Conservation (phyloP, 495 filamentous ascomycete genomes). For the Neurospora africana region DNA sequence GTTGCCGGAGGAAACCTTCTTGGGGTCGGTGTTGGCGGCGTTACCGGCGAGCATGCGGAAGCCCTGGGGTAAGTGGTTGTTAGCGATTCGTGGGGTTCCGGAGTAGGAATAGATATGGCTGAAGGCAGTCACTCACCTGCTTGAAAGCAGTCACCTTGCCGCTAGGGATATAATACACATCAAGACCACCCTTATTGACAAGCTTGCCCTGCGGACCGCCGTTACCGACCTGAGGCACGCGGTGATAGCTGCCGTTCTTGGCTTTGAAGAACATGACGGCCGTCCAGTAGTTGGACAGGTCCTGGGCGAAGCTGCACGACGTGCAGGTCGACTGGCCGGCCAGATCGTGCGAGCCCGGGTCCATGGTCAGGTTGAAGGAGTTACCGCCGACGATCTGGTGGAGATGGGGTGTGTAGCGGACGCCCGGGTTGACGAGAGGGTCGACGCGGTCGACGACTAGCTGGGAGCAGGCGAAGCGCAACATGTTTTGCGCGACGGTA, state of each 20-base stretch:
- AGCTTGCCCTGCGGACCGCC: slow-evolving; percentile 47
- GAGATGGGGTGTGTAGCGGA: slow-evolving; percentile 39
- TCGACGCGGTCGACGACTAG: slow-evolving; percentile 45
- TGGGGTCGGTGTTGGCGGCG: slow-evolving; percentile 37
- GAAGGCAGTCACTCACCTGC: slow-evolving; percentile 34
- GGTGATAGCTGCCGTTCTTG: slow-evolving; percentile 61
- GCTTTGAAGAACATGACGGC: slow-evolving; percentile 58
- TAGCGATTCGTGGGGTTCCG: background rate
- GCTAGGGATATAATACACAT: slow-evolving; percentile 35
- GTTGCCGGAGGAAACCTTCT: slow-evolving; percentile 38
- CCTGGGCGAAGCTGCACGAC: slow-evolving; percentile 55
- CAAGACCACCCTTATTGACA: slow-evolving; percentile 56
- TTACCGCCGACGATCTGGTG: slow-evolving; percentile 48
- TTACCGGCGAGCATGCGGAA: slow-evolving; percentile 47
- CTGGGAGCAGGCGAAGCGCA: slow-evolving; percentile 48
- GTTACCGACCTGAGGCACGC: slow-evolving; percentile 54
- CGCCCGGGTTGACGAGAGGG: slow-evolving; percentile 41
- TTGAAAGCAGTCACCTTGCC: slow-evolving; percentile 42
- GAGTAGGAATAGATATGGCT: slow-evolving; percentile 11
- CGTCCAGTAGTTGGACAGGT: slow-evolving; percentile 76
- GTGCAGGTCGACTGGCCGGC: slow-evolving; percentile 54
- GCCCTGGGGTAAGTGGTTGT: slow-evolving; percentile 23
- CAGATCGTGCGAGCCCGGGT: slow-evolving; percentile 38
- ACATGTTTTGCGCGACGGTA: slow-evolving; percentile 40
- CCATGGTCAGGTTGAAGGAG: slow-evolving; percentile 63